These are phyloP conservation scores for Aspergillus sp. DNA, from an alignment of 2,329 filamentous ascomycete species.

Conservation along the genomic window DNA sequence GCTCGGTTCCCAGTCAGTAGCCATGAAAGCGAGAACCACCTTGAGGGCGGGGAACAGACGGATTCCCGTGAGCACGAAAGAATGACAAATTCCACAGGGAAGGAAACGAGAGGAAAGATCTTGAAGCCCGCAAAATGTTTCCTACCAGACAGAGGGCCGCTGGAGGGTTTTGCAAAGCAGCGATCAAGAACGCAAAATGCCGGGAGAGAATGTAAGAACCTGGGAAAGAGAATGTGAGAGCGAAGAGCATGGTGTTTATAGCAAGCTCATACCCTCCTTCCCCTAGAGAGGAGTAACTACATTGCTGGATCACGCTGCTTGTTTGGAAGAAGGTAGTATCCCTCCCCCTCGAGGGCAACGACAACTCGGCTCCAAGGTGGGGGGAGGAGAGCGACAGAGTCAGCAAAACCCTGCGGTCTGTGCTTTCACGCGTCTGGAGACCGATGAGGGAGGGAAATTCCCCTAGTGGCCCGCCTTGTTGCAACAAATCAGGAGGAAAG, in stretches of 20 bases:
- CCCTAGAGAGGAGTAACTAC: constrained; percentile 30
- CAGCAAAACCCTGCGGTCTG: constrained; percentile 20
- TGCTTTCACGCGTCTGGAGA: constrained; percentile 32
- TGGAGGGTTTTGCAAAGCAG: constrained; percentile 29
- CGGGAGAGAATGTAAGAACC: constrained; percentile 44
- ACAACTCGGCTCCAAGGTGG: constrained; percentile 31
- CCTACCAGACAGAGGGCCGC: constrained; percentile 40
- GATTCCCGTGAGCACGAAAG: constrained; percentile 31
- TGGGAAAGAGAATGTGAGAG: constrained; percentile 46
- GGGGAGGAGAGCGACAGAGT: constrained; percentile 3
- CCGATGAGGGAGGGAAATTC: constrained; percentile 28
- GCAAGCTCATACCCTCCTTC: constrained; percentile 31
- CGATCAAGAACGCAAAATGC: constrained; percentile 38
- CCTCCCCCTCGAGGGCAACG: constrained; percentile 37
- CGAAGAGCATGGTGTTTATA: constrained; percentile 45
- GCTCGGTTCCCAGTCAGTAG: constrained; percentile 42
- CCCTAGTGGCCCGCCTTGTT: constrained; percentile 29
- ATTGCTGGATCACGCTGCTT: constrained; percentile 36
- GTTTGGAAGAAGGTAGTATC: constrained; percentile 24
- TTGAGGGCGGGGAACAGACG: constrained; percentile 19
- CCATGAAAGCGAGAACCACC: constrained; percentile 36
- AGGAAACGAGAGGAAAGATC: constrained; percentile 10
- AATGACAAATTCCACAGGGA: constrained; percentile 43
- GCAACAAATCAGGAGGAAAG: constrained; percentile 40
- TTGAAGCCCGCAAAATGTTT: constrained; percentile 38